Base-by-base conservation (phyloP, 208 protist species). In the Leptomonas seymouri region DNA sequence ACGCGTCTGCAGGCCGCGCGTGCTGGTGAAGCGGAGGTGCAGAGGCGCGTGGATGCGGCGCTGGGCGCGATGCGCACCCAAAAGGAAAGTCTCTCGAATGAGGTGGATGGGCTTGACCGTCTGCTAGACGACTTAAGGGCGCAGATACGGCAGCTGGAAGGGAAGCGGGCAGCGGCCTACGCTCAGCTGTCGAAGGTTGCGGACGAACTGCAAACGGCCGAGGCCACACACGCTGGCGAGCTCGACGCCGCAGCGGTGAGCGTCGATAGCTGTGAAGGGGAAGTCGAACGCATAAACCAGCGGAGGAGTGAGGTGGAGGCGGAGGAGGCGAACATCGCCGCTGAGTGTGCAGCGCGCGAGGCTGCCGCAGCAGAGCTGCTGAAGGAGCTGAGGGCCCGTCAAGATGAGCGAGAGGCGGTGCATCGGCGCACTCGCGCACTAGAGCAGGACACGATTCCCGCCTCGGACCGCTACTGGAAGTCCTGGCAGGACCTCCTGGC, bases 81-180 rank as follows among this genome's bases (percentile, higher is more conserved):
- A 44, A 63, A 77, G 51, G 55, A 71, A 31, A 54, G 34, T 20
- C 28, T 83, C 14, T 42, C 36, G 2, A 20, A 36, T 5, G 74
- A 83, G 27, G 69, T 71, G 30, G 45, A 28, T 39, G 42, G 23
- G 45, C 53, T 71, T 3, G 55, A 63, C 30, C 6, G n/a, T 5
- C 55, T 41, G 4, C 62, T 71, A 23, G 46, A 59, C 28, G 56
- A 59, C 1, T 46, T 89, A 12, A 64, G 80, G 36, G 42, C 46
- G 31, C 55, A 85, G 53, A 73, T 80, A 53, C 66, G 58, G 12
- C 27, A 31, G 31, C 49, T 83, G 21, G 83, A 85, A 51, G 64
- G 41, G 48, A 59, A 67, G 53, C 71, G 84, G 4, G 28, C 28
- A 0, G 44, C 42, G 6, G 60, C 76, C 0, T 31, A 54, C 0